A percentile compares a stretch with the other conserved stretches of the same genome.
phyloP scores from a whole-genome alignment of 2,329 filamentous ascomycete species.

The Conoideocrella luteorostrata region DNA sequence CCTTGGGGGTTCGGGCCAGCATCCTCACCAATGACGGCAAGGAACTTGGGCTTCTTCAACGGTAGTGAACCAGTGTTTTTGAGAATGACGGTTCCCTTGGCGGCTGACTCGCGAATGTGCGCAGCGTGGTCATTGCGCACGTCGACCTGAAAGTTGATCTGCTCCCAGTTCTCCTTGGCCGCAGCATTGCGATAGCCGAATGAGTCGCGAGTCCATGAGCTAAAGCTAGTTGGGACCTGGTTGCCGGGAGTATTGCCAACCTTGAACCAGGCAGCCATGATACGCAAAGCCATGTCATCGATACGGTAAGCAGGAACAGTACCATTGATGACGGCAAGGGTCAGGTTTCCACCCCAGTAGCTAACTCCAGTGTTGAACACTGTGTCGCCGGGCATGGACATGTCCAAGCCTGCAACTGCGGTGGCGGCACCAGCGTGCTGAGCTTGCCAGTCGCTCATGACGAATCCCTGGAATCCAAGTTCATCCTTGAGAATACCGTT shows the following conservation, averaged over 20 bases:
- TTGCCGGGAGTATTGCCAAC: conserved; percentile 47
- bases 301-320: conserved; percentile 81
- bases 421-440: conserved; percentile 63
- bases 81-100: conserved; percentile 77
- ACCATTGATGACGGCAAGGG: conserved; percentile 80
- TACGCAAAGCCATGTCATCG: conserved; percentile 88
- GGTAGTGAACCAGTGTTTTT: conserved; percentile 79
- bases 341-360: conserved; percentile 84
- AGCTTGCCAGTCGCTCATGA: conserved; percentile 76
- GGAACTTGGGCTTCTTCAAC: conserved; percentile 68
- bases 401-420: conserved; percentile 70
- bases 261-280: conserved; percentile 65
- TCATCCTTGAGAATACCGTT: conserved; percentile 75
- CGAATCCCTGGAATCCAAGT: conserved; percentile 73
- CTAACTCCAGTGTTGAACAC: conserved; percentile 64
- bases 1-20: conserved; percentile 68
- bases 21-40: conserved; percentile 77
- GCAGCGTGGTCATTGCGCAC: conserved; percentile 69
- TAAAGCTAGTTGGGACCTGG: conserved; percentile 66
- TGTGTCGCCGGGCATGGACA: conserved; percentile 86
- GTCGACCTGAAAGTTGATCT: conserved; percentile 76
- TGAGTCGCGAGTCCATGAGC: conserved; percentile 77
- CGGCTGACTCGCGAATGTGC: conserved; percentile 69
- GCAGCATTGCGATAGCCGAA: conserved; percentile 62
- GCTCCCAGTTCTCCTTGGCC: conserved; percentile 53